phyloP scores from a whole-genome alignment of 2,329 filamentous ascomycete genomes.

The Seiridium unicorne region DNA sequence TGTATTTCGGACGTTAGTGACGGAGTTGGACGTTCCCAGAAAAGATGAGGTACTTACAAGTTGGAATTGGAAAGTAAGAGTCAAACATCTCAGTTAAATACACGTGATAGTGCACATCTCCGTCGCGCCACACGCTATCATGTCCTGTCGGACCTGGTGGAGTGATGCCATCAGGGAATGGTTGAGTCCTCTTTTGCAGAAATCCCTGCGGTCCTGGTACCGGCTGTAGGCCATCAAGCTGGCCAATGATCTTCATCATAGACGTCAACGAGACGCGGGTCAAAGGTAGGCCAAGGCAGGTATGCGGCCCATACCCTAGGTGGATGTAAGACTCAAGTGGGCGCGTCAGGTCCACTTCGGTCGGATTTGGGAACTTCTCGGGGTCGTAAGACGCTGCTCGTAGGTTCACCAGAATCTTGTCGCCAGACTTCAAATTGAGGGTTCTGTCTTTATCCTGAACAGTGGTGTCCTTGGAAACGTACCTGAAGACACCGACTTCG shows the following conservation, averaged over 20 bases:
- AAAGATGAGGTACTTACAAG: background rate
- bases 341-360: conserved; percentile 48
- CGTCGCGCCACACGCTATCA: background rate
- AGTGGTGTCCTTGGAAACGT: conserved; percentile 17
- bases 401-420: conserved; percentile 47
- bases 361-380: conserved; percentile 46
- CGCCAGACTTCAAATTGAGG: background rate
- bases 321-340: conserved; percentile 49
- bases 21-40: background rate
- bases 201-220: conserved; percentile 19
- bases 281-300: conserved; percentile 49
- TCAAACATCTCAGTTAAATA: background rate
- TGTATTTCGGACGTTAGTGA: background rate
- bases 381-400: conserved; percentile 46
- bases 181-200: conserved; percentile 14
- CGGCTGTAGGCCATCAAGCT: conserved; percentile 20
- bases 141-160: background rate
- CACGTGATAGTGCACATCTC: background rate
- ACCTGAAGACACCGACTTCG: background rate
- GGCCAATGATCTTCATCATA: conserved; percentile 21
- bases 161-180: background rate
- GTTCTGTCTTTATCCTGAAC: conserved; percentile 40
- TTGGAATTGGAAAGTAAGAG: background rate
- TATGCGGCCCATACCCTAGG: conserved; percentile 50
- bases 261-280: conserved; percentile 22